Evolutionary conservation across 2,329 filamentous ascomycete species (phyloP).

Genomic region (Zarea fungicola): DNA sequence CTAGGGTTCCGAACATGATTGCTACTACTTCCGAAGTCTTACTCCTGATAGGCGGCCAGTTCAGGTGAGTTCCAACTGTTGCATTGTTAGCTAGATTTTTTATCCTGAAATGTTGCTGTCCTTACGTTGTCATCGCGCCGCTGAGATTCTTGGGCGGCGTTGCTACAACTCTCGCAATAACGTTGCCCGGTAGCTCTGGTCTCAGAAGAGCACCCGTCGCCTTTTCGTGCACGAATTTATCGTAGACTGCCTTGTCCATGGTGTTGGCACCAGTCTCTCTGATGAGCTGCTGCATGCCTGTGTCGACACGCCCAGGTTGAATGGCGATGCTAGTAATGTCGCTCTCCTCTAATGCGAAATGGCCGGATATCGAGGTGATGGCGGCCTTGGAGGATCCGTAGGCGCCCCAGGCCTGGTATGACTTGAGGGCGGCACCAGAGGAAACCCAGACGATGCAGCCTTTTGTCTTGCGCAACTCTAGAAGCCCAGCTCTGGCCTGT

Average conservation of each 20-base stretch:
- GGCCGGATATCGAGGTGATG: conserved; percentile 70
- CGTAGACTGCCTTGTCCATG: conserved; percentile 55
- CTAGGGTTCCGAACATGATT: conserved; percentile 10
- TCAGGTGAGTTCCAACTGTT: conserved; percentile 37
- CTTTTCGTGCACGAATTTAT: conserved; percentile 64
- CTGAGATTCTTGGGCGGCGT: conserved; percentile 61
- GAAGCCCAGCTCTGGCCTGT: conserved; percentile 66
- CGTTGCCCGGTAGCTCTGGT: conserved; percentile 78
- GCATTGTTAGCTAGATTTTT: conserved; percentile 7
- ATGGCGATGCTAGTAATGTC: conserved; percentile 68
- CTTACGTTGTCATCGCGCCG: conserved; percentile 69
- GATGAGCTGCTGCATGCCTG: conserved; percentile 82
- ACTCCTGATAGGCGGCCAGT: conserved; percentile 48
- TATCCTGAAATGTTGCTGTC: conserved; percentile 4
- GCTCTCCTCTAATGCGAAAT: conserved; percentile 71
- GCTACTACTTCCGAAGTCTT: conserved; percentile 4
- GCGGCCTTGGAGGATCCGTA: conserved; percentile 84
- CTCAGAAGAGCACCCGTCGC: conserved; percentile 66
- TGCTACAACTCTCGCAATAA: conserved; percentile 75
- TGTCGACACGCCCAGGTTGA: conserved; percentile 77
- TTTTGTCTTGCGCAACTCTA: conserved; percentile 59
- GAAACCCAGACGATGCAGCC: conserved; percentile 75
- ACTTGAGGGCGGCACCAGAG: conserved; percentile 65
- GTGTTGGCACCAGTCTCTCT: conserved; percentile 51
- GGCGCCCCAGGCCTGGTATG: conserved; percentile 69